Evolutionary conservation across 768 basidiomycete genomes (phyloP), one percentile per base, ranked within the genome.

Genomic region (Boletus coccyginus): DNA sequence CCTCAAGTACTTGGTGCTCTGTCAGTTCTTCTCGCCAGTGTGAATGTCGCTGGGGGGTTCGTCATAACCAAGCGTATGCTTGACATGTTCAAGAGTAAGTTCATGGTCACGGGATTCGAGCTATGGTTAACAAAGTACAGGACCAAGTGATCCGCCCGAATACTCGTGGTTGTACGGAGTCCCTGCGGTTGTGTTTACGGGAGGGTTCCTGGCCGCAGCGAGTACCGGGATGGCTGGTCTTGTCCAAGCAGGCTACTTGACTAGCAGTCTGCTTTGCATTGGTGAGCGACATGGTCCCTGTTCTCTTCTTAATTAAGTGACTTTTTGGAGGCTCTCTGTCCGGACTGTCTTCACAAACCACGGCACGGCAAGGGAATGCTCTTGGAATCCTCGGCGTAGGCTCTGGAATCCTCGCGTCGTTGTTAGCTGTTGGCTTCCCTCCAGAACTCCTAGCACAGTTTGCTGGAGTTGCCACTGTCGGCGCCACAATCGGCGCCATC

Each of bases 21-120:
- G 14, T 90, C 92, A 14, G 92, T 94, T n/a, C 81, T 94, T 49
- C 75, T 94, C 33, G 92, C 92, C 24, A 90, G 89, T 56, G 82
- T 94, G 57, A 94, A 94, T 65, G 91, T 94, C 51, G 84, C 88
- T 36, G 92, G 92, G 50, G 92, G 92, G 43, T 94, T 93, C 64
- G 85, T 92, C 39, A 87, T 94, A 63, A 93, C 91, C 24, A 92
- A 92, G 71, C 86, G 92, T 42, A 94, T 94, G 92, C 75, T 94
- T 57, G 90, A 94, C 66, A 92, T 94, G 87, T 94, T 94, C 72
- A 90, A 89, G 74, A 85, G 92, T 88, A 69, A 59, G 79, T 59
- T 10, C 13, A 42, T 50, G 17, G 19, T 4, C 19, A 33, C 12
- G 31, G 32, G 32, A 19, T 51, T 17, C 40, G 33, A 29, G 33